Evolutionary conservation across 1,139 yeast species (phyloP).

Genomic region (Hemisphaericaspora lyxosophila): DNA sequence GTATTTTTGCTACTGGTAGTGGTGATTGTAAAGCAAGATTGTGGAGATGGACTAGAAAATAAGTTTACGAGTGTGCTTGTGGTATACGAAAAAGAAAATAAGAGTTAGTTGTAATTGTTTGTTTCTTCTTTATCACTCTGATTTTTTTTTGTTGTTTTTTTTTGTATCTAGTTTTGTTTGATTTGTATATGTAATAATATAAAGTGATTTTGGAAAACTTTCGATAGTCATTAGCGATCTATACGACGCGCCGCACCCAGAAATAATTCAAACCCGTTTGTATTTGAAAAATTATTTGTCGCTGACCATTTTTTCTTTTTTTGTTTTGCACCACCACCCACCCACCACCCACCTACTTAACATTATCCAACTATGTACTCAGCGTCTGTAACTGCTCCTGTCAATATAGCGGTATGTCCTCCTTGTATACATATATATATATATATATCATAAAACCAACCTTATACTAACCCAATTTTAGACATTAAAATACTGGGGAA

Average conservation of each 20-base stretch:
- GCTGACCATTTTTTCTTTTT: too few species aligned
- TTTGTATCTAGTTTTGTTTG: not conserved
- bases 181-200: constrained; percentile 3
- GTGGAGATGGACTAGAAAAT: constrained; percentile 72
- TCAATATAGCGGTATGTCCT: constrained; percentile 81
- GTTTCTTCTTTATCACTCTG: not conserved
- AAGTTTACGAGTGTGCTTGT: too few species aligned
- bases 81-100: not conserved
- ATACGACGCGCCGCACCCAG: not conserved
- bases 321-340: too few species aligned
- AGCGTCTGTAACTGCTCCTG: constrained; percentile 94
- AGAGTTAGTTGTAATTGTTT: not conserved
- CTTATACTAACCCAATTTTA: constrained; percentile 22
- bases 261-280: not conserved
- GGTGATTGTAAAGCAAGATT: constrained; percentile 98
- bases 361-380: constrained; percentile 38
- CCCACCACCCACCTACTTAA: constrained; percentile 2
- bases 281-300: not conserved
- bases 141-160: not conserved
- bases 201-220: not conserved
- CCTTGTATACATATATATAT: too few species aligned
- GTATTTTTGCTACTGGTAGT: constrained; percentile 92
- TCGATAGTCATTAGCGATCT: too few species aligned
- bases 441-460: not conserved
- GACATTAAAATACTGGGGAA: constrained; percentile 98